Evolutionary conservation across 352 stramenopile genomes (phyloP).

Genomic region (Globisporangium spiculum): DNA sequence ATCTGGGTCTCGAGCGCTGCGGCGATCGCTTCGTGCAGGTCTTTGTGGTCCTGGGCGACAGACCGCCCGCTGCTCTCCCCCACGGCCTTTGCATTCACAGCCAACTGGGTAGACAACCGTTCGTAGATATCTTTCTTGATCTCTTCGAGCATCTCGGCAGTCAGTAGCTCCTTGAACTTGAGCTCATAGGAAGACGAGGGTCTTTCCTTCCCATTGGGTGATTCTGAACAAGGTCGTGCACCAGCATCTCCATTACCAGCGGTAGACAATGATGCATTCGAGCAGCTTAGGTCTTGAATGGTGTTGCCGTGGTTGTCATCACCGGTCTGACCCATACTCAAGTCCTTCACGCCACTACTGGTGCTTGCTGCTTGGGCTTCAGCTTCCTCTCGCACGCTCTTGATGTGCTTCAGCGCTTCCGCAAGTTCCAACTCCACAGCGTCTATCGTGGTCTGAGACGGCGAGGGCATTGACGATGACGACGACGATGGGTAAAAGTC

Average conservation of each 20-base stretch:
- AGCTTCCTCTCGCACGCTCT: not conserved
- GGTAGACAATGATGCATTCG: not conserved
- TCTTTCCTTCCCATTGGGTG: conserved; percentile 6
- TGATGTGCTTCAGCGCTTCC: conserved; percentile 8
- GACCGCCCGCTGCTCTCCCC: conserved; percentile 4
- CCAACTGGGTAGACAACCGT: conserved; percentile 44
- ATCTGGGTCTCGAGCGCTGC: conserved; percentile 49
- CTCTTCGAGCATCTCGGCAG: conserved; percentile 40
- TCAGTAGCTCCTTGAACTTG: conserved; percentile 54
- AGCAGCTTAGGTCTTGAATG: not conserved
- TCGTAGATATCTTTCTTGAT: conserved; percentile 67
- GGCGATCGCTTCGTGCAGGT: conserved; percentile 52
- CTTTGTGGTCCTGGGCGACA: conserved; percentile 17
- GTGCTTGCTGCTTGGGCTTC: not conserved
- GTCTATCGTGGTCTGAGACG: conserved; percentile 9
- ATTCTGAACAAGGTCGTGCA: not conserved
- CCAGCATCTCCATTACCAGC: not conserved
- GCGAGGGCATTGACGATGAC: not conserved
- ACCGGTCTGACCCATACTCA: not conserved
- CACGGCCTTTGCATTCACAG: not conserved
- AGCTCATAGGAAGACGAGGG: conserved; percentile 20
- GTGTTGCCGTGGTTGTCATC: not conserved
- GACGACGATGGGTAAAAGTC: conserved; percentile 21
- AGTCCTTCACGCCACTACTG: not conserved
- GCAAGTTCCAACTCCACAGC: conserved; percentile 13